Conservation (phyloP, 2,329 filamentous ascomycete species). For the Diaporthe citrichinensis region DNA sequence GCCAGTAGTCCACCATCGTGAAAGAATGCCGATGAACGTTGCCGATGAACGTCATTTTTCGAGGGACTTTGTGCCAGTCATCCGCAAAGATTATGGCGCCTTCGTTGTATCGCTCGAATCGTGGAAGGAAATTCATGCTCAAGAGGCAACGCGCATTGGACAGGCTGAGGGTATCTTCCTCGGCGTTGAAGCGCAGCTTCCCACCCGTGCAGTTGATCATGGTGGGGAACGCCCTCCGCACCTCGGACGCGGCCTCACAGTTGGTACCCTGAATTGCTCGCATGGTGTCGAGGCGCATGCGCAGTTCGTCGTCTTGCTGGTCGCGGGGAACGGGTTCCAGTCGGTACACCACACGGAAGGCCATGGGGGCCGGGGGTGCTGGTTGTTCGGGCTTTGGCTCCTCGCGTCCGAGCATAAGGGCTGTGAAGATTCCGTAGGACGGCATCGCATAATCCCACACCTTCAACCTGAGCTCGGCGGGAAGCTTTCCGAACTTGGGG, state of each 20-base stretch:
- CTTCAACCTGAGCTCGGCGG: background rate
- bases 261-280: background rate
- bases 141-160: background rate
- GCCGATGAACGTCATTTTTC: background rate
- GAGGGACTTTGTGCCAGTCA: conserved; percentile 7
- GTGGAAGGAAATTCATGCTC: fast-evolving
- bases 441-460: background rate
- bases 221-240: background rate
- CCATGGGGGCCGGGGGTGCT: background rate
- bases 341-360: background rate
- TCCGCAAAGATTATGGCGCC: background rate
- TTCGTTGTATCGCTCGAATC: background rate
- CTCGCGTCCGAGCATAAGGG: background rate
- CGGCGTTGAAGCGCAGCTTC: background rate
- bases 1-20: too few relatives aligned
- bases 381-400: background rate
- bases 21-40: too few relatives aligned
- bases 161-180: background rate
- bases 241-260: background rate
- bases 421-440: background rate
- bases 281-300: background rate
- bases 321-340: background rate
- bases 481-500: background rate
- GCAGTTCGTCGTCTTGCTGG: background rate
- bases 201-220: background rate